Conservation (phyloP, 2,329 filamentous ascomycete genomes). For the Fonsecaea nubica region DNA sequence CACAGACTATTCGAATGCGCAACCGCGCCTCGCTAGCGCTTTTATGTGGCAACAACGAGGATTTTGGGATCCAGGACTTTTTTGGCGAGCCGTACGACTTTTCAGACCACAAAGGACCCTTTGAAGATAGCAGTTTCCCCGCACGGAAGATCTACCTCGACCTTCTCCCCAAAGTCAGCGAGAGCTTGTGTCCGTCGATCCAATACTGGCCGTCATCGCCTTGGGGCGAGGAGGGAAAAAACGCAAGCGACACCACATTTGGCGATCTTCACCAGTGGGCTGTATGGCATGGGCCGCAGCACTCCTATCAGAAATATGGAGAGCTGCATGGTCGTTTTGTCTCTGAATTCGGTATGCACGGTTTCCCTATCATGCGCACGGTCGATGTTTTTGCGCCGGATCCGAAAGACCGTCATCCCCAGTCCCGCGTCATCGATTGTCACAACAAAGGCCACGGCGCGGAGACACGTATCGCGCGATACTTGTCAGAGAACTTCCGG, state of each 20-base stretch:
- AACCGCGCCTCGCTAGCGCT: conserved; percentile 89
- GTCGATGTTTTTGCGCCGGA: conserved; percentile 73
- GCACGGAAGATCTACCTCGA: conserved; percentile 94
- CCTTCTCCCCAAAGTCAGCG: conserved; percentile 75
- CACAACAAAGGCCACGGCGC: conserved; percentile 95
- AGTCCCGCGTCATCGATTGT: conserved; percentile 86
- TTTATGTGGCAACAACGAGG: conserved; percentile 93
- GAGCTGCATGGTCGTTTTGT: conserved; percentile 87
- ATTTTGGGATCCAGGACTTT: conserved; percentile 84
- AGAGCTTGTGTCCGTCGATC: conserved; percentile 68
- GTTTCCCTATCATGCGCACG: conserved; percentile 81
- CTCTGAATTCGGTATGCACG: conserved; percentile 94
- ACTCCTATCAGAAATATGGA: conserved; percentile 89
- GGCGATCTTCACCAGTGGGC: conserved; percentile 97
- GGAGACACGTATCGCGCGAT: conserved; percentile 82
- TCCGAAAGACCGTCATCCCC: conserved; percentile 77
- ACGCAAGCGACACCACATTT: conserved; percentile 73
- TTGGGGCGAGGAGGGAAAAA: conserved; percentile 81
- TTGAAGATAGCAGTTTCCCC: conserved; percentile 88
- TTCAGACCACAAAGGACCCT: conserved; percentile 82
- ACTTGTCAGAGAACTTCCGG: conserved; percentile 82
- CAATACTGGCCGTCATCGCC: conserved; percentile 82
- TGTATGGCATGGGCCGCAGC: conserved; percentile 59
- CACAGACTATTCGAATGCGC: conserved; percentile 71
- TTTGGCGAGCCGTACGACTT: conserved; percentile 76